Percentiles rank a stretch among this genome's conserved stretches.
Evolutionary conservation across 2,329 filamentous ascomycete species (phyloP).

Genomic region (Paradendryphiella salina): DNA sequence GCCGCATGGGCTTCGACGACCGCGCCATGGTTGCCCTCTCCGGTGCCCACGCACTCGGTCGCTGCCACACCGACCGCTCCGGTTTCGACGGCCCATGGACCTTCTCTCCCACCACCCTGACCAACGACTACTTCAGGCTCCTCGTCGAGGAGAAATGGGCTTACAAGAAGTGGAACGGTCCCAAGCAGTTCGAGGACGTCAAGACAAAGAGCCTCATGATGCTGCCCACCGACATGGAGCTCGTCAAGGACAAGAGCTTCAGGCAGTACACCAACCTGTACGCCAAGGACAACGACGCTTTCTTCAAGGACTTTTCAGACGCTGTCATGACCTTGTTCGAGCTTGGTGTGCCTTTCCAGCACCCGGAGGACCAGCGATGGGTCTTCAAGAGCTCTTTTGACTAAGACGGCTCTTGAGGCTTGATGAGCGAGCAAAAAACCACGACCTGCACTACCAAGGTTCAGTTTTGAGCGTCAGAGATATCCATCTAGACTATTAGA

Average conservation of each 20-base stretch:
- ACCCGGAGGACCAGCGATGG: conserved; percentile 50
- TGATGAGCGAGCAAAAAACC: neutral
- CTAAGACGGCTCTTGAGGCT: conserved; percentile 16
- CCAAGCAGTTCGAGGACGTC: conserved; percentile 88
- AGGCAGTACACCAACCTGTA: conserved; percentile 79
- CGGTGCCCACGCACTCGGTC: conserved; percentile 81
- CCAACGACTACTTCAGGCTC: conserved; percentile 92
- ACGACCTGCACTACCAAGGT: conserved; percentile 12
- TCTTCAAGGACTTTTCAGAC: conserved; percentile 90
- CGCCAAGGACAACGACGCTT: conserved; percentile 84
- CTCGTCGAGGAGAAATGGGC: conserved; percentile 91
- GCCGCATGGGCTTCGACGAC: conserved; percentile 97
- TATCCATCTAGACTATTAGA: conserved; percentile 40
- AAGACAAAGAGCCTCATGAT: conserved; percentile 91
- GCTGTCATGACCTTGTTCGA: conserved; percentile 85
- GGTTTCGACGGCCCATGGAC: conserved; percentile 85
- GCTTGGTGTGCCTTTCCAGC: conserved; percentile 86
- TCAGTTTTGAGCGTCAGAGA: conserved; percentile 23
- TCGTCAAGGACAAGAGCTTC: conserved; percentile 88
- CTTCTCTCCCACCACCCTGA: conserved; percentile 78
- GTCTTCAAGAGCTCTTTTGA: conserved; percentile 53
- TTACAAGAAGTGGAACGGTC: conserved; percentile 96
- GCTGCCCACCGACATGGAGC: conserved; percentile 87
- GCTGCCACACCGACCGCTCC: conserved; percentile 85
- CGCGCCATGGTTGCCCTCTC: conserved; percentile 90